Percentiles rank a stretch among this genome's conserved stretches.
phyloP scores from a whole-genome alignment of 768 basidiomycete species.

The Hypsizygus marmoreus region DNA sequence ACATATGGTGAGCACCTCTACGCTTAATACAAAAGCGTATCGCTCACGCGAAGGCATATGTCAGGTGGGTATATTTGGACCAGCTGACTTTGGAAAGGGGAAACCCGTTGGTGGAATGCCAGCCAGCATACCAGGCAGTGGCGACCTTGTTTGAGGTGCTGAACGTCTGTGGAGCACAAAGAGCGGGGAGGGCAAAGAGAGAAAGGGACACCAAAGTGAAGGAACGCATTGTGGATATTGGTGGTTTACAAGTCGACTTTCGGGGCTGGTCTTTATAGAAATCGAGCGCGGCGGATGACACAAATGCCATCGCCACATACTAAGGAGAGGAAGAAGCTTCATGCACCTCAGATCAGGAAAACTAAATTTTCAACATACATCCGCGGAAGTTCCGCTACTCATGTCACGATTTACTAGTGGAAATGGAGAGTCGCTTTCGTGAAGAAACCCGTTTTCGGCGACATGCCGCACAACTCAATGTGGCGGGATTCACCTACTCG shows the following conservation, averaged over 20 bases:
- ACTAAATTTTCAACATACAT: too few species aligned
- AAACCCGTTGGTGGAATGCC: constrained; percentile 53
- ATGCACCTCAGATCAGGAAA: too few species aligned
- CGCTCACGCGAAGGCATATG: constrained; percentile 73
- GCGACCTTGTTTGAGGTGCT: constrained; percentile 35
- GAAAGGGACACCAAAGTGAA: constrained; percentile 9
- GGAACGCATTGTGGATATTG: constrained; percentile 10
- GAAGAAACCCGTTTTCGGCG: too few species aligned
- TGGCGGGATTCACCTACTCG: too few species aligned
- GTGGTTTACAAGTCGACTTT: not conserved
- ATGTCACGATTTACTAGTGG: too few species aligned
- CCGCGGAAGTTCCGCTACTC: too few species aligned
- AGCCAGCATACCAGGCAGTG: constrained; percentile 69
- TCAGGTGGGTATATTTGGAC: constrained; percentile 66
- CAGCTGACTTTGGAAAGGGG: constrained; percentile 59
- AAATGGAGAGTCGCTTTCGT: too few species aligned
- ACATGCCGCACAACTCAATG: too few species aligned
- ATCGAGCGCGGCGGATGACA: too few species aligned
- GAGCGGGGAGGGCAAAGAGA: constrained; percentile 8
- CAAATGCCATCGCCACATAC: too few species aligned
- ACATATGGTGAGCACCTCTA: too few species aligned
- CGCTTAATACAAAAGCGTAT: not conserved
- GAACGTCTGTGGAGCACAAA: constrained; percentile 10
- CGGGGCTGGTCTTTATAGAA: not conserved
- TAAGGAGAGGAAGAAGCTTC: not conserved